phyloP scores from a whole-genome alignment of 768 basidiomycete species.

The Butyriboletus loyo region DNA sequence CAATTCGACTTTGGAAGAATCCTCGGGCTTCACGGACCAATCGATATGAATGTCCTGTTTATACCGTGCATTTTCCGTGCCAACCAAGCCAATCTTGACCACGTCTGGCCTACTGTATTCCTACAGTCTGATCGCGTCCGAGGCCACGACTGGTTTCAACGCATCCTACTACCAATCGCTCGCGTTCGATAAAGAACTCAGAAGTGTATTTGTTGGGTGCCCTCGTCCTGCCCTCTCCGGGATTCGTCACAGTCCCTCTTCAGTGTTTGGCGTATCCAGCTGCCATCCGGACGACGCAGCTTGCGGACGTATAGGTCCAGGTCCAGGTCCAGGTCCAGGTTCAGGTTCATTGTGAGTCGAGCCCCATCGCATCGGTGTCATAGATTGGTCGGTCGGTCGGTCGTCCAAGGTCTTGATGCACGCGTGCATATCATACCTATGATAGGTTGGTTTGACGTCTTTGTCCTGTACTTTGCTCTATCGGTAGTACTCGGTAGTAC shows the following conservation, averaged over 20 bases:
- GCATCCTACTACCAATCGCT: conserved; percentile 43
- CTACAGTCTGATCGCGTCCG: conserved; percentile 21
- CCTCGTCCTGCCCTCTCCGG: conserved; percentile 43
- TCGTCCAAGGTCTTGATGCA: background rate
- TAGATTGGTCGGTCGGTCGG: background rate
- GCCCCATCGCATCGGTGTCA: too few species aligned
- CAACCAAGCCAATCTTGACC: background rate
- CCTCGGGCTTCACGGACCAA: conserved; percentile 34
- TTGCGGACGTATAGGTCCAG: conserved; percentile 33
- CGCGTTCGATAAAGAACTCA: conserved; percentile 44
- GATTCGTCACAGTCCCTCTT: conserved; percentile 27
- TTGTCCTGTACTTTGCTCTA: background rate
- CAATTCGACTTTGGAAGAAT: conserved; percentile 47
- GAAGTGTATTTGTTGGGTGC: conserved; percentile 46
- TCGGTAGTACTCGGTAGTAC: background rate
- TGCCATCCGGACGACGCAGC: conserved; percentile 56
- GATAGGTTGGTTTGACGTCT: background rate
- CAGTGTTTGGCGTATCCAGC: conserved; percentile 46
- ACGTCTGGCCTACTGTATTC: background rate
- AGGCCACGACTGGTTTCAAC: conserved; percentile 28
- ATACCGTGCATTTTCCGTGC: background rate
- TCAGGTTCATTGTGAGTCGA: background rate
- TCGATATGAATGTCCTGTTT: conserved; percentile 31
- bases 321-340: too few species aligned
- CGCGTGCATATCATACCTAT: background rate